A percentile compares a stretch with the other conserved stretches of the same genome.
Conservation (phyloP, 345 rosid species). For the Rhodomyrtus tomentosa region DNA sequence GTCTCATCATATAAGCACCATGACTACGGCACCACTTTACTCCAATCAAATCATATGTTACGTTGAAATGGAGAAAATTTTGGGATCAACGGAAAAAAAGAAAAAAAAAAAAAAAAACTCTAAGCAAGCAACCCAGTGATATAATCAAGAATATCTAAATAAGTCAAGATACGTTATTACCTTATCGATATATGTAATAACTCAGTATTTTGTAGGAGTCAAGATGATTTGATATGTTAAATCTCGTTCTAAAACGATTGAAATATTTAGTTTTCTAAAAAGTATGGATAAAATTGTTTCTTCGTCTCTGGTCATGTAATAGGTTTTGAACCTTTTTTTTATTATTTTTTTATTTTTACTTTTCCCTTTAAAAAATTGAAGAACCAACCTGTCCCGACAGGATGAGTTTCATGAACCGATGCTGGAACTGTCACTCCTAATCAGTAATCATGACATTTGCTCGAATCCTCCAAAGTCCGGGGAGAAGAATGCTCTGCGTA, state of each 20-base stretch:
- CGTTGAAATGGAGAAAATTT: not conserved
- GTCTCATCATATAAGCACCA: not conserved
- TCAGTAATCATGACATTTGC: not conserved
- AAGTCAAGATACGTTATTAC: not conserved
- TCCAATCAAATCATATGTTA: not conserved
- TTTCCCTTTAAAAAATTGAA: no score
- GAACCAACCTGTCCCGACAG: no score
- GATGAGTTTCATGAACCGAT: no score
- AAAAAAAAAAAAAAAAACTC: fast-evolving
- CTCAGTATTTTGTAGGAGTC: not conserved
- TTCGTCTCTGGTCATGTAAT: not conserved
- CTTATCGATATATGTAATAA: not conserved
- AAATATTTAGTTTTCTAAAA: not conserved
- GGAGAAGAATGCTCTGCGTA: not conserved
- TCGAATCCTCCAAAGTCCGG: not conserved
- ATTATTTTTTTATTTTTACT: fast-evolving
- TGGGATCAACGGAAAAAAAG: not conserved
- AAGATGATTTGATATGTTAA: not conserved
- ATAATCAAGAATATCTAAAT: not conserved
- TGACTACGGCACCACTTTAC: not conserved
- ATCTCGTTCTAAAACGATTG: not conserved
- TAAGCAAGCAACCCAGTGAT: not conserved
- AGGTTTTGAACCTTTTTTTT: no score
- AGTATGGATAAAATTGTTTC: fast-evolving
- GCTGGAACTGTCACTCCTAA: no score